These are phyloP conservation scores for Basidioascus undulatus DNA, from an alignment of 768 basidiomycete species.

Conservation along the genomic window DNA sequence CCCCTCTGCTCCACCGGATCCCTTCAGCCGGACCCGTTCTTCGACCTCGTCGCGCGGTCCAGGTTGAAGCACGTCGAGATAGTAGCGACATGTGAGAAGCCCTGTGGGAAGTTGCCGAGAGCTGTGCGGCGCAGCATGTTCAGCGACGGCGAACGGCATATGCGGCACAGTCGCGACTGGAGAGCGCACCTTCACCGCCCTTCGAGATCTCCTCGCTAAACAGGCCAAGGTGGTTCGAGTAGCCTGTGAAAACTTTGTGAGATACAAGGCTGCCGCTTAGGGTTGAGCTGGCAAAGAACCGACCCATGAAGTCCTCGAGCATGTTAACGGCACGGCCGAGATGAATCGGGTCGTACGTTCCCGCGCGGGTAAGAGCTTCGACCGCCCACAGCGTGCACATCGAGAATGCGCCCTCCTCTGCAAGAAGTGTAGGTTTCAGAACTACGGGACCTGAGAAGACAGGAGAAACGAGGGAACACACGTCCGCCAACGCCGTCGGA, in stretches of 20 bases:
- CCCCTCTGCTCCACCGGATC: too few relatives aligned
- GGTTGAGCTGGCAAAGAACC: not conserved
- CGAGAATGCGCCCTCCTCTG: conserved; percentile 32
- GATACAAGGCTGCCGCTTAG: not conserved
- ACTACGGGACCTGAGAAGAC: not conserved
- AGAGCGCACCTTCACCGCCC: conserved; percentile 38
- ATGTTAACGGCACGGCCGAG: conserved; percentile 49
- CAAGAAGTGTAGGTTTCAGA: not conserved
- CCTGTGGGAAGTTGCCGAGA: conserved; percentile 18
- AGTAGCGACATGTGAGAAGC: conserved; percentile 19
- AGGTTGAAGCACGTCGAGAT: conserved; percentile 18
- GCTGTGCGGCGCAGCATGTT: not conserved
- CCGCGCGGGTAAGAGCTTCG: conserved; percentile 71
- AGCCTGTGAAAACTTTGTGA: conserved; percentile 44
- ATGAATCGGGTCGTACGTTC: conserved; percentile 43
- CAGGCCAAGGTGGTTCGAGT: conserved; percentile 65
- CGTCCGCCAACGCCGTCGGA: conserved; percentile 90
- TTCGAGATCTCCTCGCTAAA: conserved; percentile 35
- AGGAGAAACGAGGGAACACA: conserved; percentile 47
- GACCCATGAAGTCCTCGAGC: conserved; percentile 46
- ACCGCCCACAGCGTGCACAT: conserved; percentile 35
- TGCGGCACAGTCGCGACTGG: not conserved
- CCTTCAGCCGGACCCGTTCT: too few relatives aligned
- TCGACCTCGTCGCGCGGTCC: too few relatives aligned
- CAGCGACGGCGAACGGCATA: not conserved